Conservation (phyloP, 2,329 filamentous ascomycete species). For the Alternaria hordeiaustralica region DNA sequence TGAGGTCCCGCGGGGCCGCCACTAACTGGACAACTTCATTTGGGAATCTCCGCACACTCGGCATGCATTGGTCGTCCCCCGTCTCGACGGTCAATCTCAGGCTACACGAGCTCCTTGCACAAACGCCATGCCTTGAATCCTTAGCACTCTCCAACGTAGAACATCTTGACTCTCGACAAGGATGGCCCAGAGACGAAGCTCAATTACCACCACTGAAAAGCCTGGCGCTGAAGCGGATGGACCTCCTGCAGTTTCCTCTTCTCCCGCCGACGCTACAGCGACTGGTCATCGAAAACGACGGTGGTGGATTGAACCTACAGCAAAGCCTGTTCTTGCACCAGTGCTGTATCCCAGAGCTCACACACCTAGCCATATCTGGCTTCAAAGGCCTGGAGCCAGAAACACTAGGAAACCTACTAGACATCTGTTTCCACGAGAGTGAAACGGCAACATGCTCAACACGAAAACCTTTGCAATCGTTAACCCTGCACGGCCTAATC, state of each 20-base stretch:
- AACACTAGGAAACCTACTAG: conserved; percentile 20
- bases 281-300: conserved; percentile 14
- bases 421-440: conserved; percentile 5
- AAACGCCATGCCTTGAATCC: conserved; percentile 22
- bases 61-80: conserved; percentile 8
- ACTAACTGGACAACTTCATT: conserved; percentile 34
- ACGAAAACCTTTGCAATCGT: conserved; percentile 4
- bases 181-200: conserved; percentile 1
- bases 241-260: neutral
- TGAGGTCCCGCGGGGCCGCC: neutral
- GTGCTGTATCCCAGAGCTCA: conserved; percentile 14
- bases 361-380: conserved; percentile 24
- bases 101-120: conserved; percentile 8
- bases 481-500: neutral
- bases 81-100: neutral
- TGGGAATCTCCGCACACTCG: conserved; percentile 32
- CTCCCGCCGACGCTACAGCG: conserved; percentile 23
- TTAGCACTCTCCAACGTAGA: conserved; percentile 18
- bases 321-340: neutral
- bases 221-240: conserved; percentile 14
- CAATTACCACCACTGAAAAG: conserved; percentile 13
- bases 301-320: neutral
- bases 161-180: neutral
- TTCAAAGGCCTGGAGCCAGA: conserved; percentile 7
- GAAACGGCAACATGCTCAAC: neutral